Evolutionary conservation across 495 filamentous ascomycete genomes (phyloP), one percentile per base, ranked within the genome.

Genomic region (Parmelia sp.): DNA sequence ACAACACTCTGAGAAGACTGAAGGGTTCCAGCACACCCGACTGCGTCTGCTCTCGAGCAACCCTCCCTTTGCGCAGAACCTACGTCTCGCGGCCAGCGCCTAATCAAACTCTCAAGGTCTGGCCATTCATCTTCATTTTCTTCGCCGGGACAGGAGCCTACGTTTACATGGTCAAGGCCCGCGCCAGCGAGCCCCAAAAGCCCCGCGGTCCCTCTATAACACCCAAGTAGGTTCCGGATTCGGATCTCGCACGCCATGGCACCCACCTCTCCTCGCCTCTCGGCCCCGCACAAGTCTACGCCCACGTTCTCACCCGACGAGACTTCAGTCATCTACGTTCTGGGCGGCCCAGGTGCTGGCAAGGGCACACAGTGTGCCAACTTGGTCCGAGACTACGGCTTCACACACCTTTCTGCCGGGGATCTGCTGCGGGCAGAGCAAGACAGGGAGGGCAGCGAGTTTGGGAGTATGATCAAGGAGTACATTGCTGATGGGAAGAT

Each of bases 381-480:
- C 62, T 85, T 98, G 21, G 92, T 96, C 36, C 77, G 81, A n/a
- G 88, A 92, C 77, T 96, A 92, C 78, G 86, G 85, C 72, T 97
- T 98, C 84, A 85, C 82, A 37, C 94, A 98, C 79, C 86, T 97
- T 12, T 90, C 86, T 15, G 94, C 94, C 14, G 94, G 95, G 58
- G 94, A 98, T 77, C 82, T 98, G 25, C 85, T 98, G 40, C 90
- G 94, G 55, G 91, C 89, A 56, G 94, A 98, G 76, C 94, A 98
- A 78, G 80, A 91, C 69, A 88, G 94, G 15, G 80, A 84, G 8
- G 91, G 90, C 47, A 88, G 84, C 68, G 81, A 96, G 73, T 96
- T 95, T 75, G 94, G 94, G 71, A 82, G 87, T 39, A 80, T 97
- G 75, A 98, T 98, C 82, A 86, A 86, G 64, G 79, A 85, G 56